Evolutionary conservation across 192 early-diverging fungal species (phyloP), one percentile per base, ranked within the genome.

Genomic region (Backusella luteola): DNA sequence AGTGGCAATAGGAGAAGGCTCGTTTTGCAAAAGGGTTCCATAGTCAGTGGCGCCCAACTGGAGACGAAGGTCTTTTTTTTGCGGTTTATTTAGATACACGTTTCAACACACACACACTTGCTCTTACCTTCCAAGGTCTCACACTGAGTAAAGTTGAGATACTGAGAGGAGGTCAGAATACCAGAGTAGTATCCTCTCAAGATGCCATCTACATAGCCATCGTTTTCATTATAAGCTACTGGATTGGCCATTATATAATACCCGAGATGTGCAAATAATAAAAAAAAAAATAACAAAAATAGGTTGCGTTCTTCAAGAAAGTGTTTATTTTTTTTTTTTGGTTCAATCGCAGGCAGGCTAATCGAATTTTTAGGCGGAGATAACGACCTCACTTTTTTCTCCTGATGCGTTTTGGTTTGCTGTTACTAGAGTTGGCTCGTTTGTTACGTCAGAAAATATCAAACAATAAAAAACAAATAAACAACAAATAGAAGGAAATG

Each of bases 31-130:
- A 73, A 97, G 91, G 42, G 90, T 84, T 67, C 95, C 96, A 84
- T 99, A 99, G 85, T 99, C 98, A 23, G 98, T 97, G 7, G 98
- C 91, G 1, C 93, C 87, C 41, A 99, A 86, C 81, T 99, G 98
- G 56, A 98, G 88, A 82, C 96, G 96, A 53, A 99, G 85, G 85
- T 99, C 98, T 96, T 26, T 63, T 26, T 1, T 42, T 26, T 59
- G 3, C 32, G 32, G 32, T 32, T 32, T 32, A 32, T 59, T 42
- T 3, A 52, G 21, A 66, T 46, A 29, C 29, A 29, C 29, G 29
- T 29, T 29, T 29, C 29, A 29, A 29, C 29, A 29, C 29, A 29
- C 26, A 69, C 23, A 76, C 36, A 71, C 26, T 36, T 38, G 5
- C 38, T 72, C 67, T 74, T 76, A 95, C 93, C 94, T 79, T 99